Percentiles rank a stretch among this genome's conserved stretches.
These are phyloP conservation scores for Phycomyces blakesleeanus DNA, from an alignment of 192 early-diverging fungal genomes.

Conservation along the genomic window DNA sequence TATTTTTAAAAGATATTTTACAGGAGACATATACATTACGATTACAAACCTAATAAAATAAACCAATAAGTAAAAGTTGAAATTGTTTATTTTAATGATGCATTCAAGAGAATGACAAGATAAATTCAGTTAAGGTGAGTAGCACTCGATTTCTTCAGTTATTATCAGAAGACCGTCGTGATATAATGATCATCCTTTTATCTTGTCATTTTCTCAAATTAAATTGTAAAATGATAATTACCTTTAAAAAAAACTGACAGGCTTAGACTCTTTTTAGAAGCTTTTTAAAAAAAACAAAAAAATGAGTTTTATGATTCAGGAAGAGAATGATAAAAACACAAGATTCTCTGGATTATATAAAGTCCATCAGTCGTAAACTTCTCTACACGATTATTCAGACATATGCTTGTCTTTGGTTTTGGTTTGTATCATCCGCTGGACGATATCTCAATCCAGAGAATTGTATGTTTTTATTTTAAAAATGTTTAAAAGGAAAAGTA, in stretches of 20 bases:
- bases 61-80: too few species aligned
- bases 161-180: conserved; percentile 32
- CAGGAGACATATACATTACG: too few species aligned
- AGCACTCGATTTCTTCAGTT: conserved; percentile 15
- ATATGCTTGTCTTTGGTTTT: conserved; percentile 60
- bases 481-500: not conserved
- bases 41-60: too few species aligned
- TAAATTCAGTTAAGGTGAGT: not conserved
- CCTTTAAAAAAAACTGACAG: too few species aligned
- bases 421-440: conserved; percentile 40
- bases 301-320: too few species aligned
- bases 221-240: not conserved
- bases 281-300: too few species aligned
- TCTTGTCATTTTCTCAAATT: not conserved
- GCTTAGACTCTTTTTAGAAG: too few species aligned
- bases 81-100: too few species aligned
- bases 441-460: not conserved
- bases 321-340: too few species aligned
- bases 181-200: conserved; percentile 25
- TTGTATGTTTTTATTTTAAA: not conserved
- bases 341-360: too few species aligned
- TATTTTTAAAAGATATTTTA: too few species aligned
- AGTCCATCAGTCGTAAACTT: conserved; percentile 41
- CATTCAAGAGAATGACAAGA: too few species aligned
- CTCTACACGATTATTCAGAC: conserved; percentile 48